Evolutionary conservation across 2,329 filamentous ascomycete species (phyloP).

Genomic region (Trichophyton schoenleinii): DNA sequence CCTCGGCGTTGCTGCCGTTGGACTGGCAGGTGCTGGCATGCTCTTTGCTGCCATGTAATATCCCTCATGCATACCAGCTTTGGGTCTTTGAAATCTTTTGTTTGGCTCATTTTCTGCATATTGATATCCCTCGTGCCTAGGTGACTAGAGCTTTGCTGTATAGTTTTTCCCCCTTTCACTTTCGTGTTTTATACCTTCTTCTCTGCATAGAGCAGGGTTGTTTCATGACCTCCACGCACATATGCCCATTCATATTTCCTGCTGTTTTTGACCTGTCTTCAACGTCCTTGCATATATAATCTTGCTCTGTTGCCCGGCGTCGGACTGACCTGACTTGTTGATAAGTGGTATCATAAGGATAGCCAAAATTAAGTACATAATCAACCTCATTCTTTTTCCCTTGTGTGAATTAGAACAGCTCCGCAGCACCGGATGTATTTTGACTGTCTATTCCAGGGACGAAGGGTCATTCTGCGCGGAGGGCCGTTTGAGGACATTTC

Average conservation of each 20-base stretch:
- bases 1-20: constrained; percentile 7
- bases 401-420: neutral
- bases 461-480: no score
- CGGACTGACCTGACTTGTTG: neutral
- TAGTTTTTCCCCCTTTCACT: neutral
- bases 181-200: neutral
- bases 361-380: neutral
- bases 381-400: neutral
- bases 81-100: neutral
- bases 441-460: no score
- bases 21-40: constrained; percentile 12
- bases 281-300: neutral
- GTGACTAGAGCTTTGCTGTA: neutral
- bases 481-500: no score
- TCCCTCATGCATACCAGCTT: neutral
- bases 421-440: no score
- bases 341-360: neutral
- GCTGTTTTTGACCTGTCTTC: neutral
- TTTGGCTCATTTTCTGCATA: neutral
- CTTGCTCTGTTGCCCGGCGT: neutral
- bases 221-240: neutral
- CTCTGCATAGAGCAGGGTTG: neutral
- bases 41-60: constrained; percentile 12
- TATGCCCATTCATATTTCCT: neutral
- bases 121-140: neutral